Base-by-base conservation (phyloP, 208 protist genomes). In the Giardia duodenalis region DNA sequence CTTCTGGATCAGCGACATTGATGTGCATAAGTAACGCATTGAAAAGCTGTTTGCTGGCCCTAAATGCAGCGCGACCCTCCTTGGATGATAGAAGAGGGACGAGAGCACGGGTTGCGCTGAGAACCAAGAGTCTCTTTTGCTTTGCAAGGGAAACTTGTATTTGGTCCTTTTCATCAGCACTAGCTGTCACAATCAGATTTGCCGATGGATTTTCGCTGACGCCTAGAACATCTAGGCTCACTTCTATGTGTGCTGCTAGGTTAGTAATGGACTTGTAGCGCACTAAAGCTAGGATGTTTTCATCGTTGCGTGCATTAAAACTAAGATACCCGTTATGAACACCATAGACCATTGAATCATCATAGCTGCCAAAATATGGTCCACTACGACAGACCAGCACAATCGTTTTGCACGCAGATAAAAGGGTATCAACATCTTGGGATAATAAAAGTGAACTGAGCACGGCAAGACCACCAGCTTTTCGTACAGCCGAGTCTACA, bases 301-400 rank as follows among this genome's bases (percentile, higher is more conserved):
- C 88, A 42, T 91, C 88, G 45, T 91, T 91, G n/a, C 88, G n/a
- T 67, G n/a, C 44, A 47, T 91, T 91, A 47, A 91, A 91, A 1
- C 1, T 47, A 2, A 91, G 44, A 47, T 47, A 91, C n/a, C 44
- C 88, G 4, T 44, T 89, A 42, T 44, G 4, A 45, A 42, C 42
- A 19, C 4, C 4, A 30, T 76, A 76, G 57, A 76, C 57, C 3
- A 89, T 44, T 19, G 19, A 45, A 42, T 89, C 42, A 19, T 89
- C 86, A 45, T 89, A 89, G 86, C 86, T 45, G 43, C 88, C 88
- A 47, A 91, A 91, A 48, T 91, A 91, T 46, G 88, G 88, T 4
- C 88, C 88, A 48, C 10, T 47, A 43, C 88, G n/a, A 47, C 10
- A 47, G 44, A 91, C 88, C 1, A 2, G 2, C n/a, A 91, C 88